phyloP scores from a whole-genome alignment of 345 rosid species.

The sweet orange (Citrus sinensis) region DVS_A1.0 CM039169.1:29883501-29884000 shows the following conservation, averaged over 20 bases:
- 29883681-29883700: neutral
- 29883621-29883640: neutral
- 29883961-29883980: neutral
- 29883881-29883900: neutral
- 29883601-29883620: neutral
- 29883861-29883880: constrained; percentile 5
- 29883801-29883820: neutral
- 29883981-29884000: neutral
- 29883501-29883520: constrained; percentile 60
- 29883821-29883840: neutral
- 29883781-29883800: neutral
- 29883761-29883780: neutral
- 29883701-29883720: neutral
- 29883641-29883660: too few species aligned
- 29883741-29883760: neutral
- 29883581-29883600: neutral
- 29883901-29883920: neutral
- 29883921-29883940: neutral
- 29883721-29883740: neutral
- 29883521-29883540: neutral
- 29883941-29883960: neutral
- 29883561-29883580: neutral
- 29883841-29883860: neutral
- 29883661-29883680: neutral
- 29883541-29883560: neutral